Evolutionary conservation across 208 protist species (phyloP).

Genomic region (Leishmania tropica): DNA sequence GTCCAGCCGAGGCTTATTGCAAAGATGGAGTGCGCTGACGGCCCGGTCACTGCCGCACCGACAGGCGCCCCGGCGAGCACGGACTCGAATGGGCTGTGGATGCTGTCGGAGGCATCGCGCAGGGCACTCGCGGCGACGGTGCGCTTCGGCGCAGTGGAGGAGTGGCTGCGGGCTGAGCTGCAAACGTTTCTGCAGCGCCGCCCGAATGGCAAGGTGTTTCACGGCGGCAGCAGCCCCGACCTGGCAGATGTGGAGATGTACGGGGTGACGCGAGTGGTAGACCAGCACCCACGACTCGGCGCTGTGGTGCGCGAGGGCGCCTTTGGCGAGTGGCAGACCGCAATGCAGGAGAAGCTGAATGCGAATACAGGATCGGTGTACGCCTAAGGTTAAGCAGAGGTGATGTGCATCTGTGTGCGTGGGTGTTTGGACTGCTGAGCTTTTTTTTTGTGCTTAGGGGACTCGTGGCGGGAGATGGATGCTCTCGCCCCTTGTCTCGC

Average conservation of each 20-base stretch:
- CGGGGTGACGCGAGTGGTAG: slow-evolving; percentile 66
- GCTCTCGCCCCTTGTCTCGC: not conserved
- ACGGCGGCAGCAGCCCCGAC: slow-evolving; percentile 71
- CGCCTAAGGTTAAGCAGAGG: slow-evolving; percentile 11
- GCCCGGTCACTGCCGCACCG: not conserved
- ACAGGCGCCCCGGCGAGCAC: not conserved
- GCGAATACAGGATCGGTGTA: slow-evolving; percentile 23
- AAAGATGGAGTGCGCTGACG: slow-evolving; percentile 23
- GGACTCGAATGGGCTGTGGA: slow-evolving; percentile 23
- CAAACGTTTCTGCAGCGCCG: slow-evolving; percentile 41
- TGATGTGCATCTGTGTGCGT: not conserved
- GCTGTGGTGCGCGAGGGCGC: slow-evolving; percentile 38
- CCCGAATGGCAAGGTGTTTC: slow-evolving; percentile 41
- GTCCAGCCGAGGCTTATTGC: slow-evolving; percentile 42
- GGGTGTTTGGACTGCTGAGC: not conserved
- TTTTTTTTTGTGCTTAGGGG: not conserved
- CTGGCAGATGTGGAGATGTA: slow-evolving; percentile 85
- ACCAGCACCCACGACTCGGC: slow-evolving; percentile 52
- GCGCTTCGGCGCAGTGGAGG: slow-evolving; percentile 25
- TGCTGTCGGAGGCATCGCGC: slow-evolving; percentile 15
- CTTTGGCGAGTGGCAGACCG: slow-evolving; percentile 65
- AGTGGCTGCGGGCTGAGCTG: slow-evolving; percentile 59
- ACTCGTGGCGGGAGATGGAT: no score
- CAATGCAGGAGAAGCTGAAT: slow-evolving; percentile 53
- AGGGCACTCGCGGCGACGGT: slow-evolving; percentile 10